Percentiles rank a stretch among this genome's conserved stretches.
Conservation (phyloP, 2,329 filamentous ascomycete genomes). For the Aureobasidium sp. region DNA sequence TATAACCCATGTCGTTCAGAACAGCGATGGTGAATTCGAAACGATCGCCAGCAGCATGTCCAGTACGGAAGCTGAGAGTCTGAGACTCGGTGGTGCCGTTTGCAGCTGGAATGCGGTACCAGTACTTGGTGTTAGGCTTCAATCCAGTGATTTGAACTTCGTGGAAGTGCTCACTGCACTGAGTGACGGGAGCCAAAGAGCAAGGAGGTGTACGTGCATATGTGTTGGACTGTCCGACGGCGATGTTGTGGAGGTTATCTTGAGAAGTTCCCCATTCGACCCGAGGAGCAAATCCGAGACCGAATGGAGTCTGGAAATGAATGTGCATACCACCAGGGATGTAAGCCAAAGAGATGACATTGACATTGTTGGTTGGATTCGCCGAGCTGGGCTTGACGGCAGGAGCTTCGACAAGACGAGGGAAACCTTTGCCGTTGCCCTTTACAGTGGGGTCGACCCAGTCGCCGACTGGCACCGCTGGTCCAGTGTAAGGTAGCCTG, state of each 20-base stretch:
- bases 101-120: slow-evolving; percentile 43
- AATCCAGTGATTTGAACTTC: slow-evolving; percentile 41
- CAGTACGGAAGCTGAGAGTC: slow-evolving; percentile 42
- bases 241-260: slow-evolving; percentile 30
- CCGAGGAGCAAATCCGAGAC: slow-evolving; percentile 39
- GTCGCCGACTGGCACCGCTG: slow-evolving; percentile 43
- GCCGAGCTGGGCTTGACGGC: slow-evolving; percentile 40
- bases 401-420: slow-evolving; percentile 44
- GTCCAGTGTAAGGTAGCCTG: slow-evolving; percentile 43
- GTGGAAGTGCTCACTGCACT: slow-evolving; percentile 48
- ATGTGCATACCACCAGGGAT: slow-evolving; percentile 45
- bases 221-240: slow-evolving; percentile 37
- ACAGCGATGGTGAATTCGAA: slow-evolving; percentile 41
- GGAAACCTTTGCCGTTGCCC: slow-evolving; percentile 48
- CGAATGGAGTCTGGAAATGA: slow-evolving; percentile 50
- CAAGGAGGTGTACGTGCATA: slow-evolving; percentile 45
- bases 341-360: slow-evolving; percentile 46
- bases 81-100: slow-evolving; percentile 46
- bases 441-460: slow-evolving; percentile 46
- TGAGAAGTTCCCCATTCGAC: slow-evolving; percentile 38
- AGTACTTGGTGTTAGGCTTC: slow-evolving; percentile 42
- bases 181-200: slow-evolving; percentile 40
- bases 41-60: slow-evolving; percentile 37
- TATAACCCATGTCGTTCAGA: slow-evolving; percentile 50
- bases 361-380: slow-evolving; percentile 47